Evolutionary conservation across 345 rosid genomes (phyloP).

Genomic region (Brassica nigra): DNA sequence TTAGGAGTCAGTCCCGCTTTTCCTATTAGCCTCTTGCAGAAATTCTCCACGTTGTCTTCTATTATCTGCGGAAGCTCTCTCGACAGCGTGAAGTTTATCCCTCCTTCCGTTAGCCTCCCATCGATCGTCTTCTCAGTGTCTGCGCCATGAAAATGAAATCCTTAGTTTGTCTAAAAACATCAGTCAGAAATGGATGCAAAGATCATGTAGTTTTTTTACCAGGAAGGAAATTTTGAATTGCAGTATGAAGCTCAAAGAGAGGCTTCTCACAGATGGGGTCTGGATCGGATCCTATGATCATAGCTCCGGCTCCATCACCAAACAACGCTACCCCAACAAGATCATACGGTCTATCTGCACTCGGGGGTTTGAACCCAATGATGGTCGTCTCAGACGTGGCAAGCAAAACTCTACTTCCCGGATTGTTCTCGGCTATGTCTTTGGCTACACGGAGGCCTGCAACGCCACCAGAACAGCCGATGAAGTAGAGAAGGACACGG

Average conservation of each 20-base stretch:
- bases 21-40: constrained; percentile 66
- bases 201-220: too few species aligned
- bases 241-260: too few species aligned
- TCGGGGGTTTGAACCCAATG: constrained; percentile 91
- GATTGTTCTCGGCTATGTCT: constrained; percentile 94
- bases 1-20: constrained; percentile 45
- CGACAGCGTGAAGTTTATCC: constrained; percentile 27
- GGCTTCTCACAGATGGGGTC: too few species aligned
- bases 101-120: too few species aligned
- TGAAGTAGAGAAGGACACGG: constrained; percentile 81
- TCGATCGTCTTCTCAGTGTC: too few species aligned
- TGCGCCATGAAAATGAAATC: too few species aligned
- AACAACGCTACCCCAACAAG: constrained; percentile 95
- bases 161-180: too few species aligned
- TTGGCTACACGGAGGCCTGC: constrained; percentile 92
- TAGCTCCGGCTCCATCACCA: constrained; percentile 91
- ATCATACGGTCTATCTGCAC: constrained; percentile 79
- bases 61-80: constrained; percentile 92
- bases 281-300: too few species aligned
- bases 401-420: constrained; percentile 80
- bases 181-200: too few species aligned
- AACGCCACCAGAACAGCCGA: constrained; percentile 94
- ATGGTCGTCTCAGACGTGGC: constrained; percentile 94
- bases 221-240: too few species aligned
- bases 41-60: constrained; percentile 77